A percentile compares a stretch with the other conserved stretches of the same genome.
Conservation (phyloP, 106 monocot species). For the Ottelia alismoides region DNA sequence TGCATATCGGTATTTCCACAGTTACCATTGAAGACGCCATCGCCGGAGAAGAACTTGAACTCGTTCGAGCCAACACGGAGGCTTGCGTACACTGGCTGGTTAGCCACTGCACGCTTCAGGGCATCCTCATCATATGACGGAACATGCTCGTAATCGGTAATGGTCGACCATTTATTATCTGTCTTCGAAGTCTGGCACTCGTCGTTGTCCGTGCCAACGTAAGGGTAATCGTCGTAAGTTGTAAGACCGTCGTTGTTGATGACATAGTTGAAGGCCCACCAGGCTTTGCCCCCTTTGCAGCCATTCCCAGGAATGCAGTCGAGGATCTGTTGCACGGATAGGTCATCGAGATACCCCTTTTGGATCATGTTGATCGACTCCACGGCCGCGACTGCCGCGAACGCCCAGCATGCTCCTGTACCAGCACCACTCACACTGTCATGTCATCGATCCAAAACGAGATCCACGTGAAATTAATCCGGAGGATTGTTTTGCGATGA, state of each 20-base stretch:
- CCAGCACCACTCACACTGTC: too few relatives aligned
- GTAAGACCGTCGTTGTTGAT: not conserved
- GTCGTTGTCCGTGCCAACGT: not conserved
- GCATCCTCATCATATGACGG: not conserved
- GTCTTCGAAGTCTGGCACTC: not conserved
- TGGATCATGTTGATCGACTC: not conserved
- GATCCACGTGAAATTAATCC: too few relatives aligned
- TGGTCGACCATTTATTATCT: not conserved
- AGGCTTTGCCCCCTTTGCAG: not conserved
- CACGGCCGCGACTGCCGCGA: not conserved
- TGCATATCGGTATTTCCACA: not conserved
- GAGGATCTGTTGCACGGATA: not conserved
- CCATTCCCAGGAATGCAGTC: not conserved
- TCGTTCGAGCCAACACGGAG: not conserved
- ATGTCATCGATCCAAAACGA: too few relatives aligned
- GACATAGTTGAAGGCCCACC: not conserved
- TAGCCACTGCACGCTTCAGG: not conserved
- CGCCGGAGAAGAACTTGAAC: not conserved
- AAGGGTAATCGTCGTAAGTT: not conserved
- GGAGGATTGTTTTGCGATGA: too few relatives aligned
- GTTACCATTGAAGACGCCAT: not conserved
- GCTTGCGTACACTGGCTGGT: not conserved
- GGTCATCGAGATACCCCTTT: not conserved
- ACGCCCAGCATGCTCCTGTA: slow-evolving; percentile 4
- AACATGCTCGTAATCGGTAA: not conserved